Evolutionary conservation across 805 yeast genomes (phyloP), one percentile per base, ranked within the genome.

Genomic region (Nematodospora valgi): DNA sequence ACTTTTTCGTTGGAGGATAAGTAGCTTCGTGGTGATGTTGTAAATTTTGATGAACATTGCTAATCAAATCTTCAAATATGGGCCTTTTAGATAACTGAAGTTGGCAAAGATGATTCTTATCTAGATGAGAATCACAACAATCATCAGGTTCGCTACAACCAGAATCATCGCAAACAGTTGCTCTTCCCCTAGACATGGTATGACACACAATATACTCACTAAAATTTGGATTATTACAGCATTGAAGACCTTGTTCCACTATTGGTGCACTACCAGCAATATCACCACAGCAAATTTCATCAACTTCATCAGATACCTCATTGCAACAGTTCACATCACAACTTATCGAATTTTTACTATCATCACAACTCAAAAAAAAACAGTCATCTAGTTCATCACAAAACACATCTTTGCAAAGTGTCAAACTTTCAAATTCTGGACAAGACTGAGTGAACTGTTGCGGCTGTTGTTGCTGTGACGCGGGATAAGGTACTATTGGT

Each of bases 301-400:
- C 34, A 5, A 36, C 8, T 4, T 7, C 7, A 5, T 12, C 22
- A 5, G 28, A 4, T n/a, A 19, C 21, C 13, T 13, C 19, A 23
- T 30, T 32, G 30, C 42, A 40, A 26, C 44, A 36, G 17, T 30
- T 25, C 7, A 19, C 20, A 6, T 12, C 32, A 12, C 13, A 10
- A 21, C 23, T 21, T 6, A 10, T 20, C 4, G 16, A 10, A 6
- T 15, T 7, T 21, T 28, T 28, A 5, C 19, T 30, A 33, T 52
- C 62, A 34, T 56, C 62, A 44, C 73, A 67, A 29, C 48, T 51
- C 15, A 47, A 41, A 37, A 59, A 67, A 47, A 58, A 68, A 41
- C 72, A 67, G 47, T 67, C 71, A 35, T 67, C 69, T n/a, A 66
- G 47, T 25, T 66, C 72, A 31, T 61, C 62, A 41, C 72, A 67